Percentiles rank a stretch among this genome's conserved stretches.
These are phyloP conservation scores for Tetradesmus obliquus DNA, from an alignment of 139 green algal species.

Conservation along the genomic window DNA sequence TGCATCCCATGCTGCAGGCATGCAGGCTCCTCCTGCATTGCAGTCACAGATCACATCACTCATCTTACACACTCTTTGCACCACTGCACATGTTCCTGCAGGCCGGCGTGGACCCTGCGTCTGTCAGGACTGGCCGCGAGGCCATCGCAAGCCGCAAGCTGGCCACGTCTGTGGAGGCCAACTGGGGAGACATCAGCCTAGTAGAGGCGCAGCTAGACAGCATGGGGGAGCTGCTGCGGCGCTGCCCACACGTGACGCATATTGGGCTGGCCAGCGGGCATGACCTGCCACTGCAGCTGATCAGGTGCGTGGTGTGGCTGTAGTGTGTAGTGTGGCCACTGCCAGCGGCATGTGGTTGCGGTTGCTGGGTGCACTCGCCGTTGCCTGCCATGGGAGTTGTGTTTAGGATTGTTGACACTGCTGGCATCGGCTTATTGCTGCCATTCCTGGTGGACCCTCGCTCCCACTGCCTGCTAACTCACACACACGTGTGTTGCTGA, in stretches of 20 bases:
- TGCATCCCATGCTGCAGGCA: neutral
- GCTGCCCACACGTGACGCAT: slow-evolving; percentile 38
- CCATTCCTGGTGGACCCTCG: neutral
- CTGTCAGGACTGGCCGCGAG: slow-evolving; percentile 14
- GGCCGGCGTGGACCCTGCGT: neutral
- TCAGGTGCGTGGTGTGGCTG: slow-evolving; percentile 8
- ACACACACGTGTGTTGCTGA: neutral
- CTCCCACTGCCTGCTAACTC: neutral
- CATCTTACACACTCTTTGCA: neutral
- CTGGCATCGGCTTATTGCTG: neutral
- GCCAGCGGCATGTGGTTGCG: neutral
- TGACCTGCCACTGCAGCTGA: slow-evolving; percentile 39
- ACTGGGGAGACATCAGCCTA: slow-evolving; percentile 41
- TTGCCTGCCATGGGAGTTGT: neutral
- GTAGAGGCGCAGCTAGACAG: slow-evolving; percentile 34
- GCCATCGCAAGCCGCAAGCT: neutral
- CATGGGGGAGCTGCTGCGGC: slow-evolving; percentile 21
- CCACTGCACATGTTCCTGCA: neutral
- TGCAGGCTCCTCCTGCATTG: neutral
- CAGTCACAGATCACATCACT: neutral
- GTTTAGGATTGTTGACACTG: neutral
- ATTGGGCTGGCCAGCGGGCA: slow-evolving; percentile 42
- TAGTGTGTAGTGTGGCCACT: neutral
- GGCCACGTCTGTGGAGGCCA: neutral
- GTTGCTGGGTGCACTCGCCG: too few species aligned